Percentiles rank a stretch among this genome's conserved stretches.
These are phyloP conservation scores for Rhizopogon vesiculosus DNA, from an alignment of 768 basidiomycete species.

Conservation along the genomic window DNA sequence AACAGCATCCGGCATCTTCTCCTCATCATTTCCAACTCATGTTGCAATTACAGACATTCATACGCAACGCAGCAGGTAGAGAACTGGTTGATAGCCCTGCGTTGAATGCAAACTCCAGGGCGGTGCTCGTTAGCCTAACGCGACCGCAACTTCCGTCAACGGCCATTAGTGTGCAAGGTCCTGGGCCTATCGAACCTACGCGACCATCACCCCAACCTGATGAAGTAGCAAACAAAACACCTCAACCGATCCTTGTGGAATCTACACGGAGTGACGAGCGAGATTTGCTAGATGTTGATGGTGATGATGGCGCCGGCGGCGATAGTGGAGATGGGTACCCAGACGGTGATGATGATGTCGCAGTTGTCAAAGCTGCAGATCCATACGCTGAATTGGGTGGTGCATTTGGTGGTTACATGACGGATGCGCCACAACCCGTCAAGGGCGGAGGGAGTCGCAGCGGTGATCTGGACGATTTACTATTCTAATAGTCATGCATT, in stretches of 20 bases:
- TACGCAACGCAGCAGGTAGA: slow-evolving; percentile 81
- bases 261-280: slow-evolving; percentile 9
- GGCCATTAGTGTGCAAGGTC: slow-evolving; percentile 50
- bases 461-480: slow-evolving; percentile 60
- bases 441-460: slow-evolving; percentile 33
- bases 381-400: slow-evolving; percentile 82
- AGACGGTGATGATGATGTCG: slow-evolving; percentile 36
- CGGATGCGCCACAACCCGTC: slow-evolving; percentile 70
- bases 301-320: slow-evolving; percentile 16
- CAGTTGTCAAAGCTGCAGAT: slow-evolving; percentile 36
- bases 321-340: slow-evolving; percentile 29
- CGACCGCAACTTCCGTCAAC: slow-evolving; percentile 44
- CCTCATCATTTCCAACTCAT: slow-evolving; percentile 7
- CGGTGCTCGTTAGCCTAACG: slow-evolving; percentile 59
- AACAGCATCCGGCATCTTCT: slow-evolving; percentile 1
- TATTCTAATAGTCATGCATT: slow-evolving; percentile 40
- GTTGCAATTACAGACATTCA: slow-evolving; percentile 66
- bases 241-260: slow-evolving; percentile 27
- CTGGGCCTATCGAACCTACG: slow-evolving; percentile 35
- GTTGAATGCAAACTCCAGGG: slow-evolving; percentile 75
- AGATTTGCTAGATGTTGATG: slow-evolving; percentile 15
- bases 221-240: slow-evolving; percentile 21
- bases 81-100: slow-evolving; percentile 87
- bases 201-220: slow-evolving; percentile 19
- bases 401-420: slow-evolving; percentile 69